Base-by-base conservation (phyloP, 2,329 filamentous ascomycete genomes). In the Lachnellula occidentalis region DNA sequence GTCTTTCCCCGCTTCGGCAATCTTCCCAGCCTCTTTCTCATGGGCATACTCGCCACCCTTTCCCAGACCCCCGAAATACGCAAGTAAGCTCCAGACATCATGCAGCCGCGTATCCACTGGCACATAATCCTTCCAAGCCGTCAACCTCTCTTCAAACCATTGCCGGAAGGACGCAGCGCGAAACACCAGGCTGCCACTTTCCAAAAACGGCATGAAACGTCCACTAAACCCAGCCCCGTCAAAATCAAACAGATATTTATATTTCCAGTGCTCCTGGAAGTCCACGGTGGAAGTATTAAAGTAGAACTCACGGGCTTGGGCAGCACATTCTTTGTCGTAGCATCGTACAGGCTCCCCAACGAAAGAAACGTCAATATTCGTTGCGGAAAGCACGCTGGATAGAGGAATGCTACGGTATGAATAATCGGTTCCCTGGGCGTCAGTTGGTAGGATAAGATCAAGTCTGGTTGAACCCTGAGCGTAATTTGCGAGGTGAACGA, bases 91-190 rank as follows among this genome's bases (percentile, higher is more conserved):
- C 45, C 58, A 56, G 3, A 63, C 36, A n/a, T 43, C 56, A 34
- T 59, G 48, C 27, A 71, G 56, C 5, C 71, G 60, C 9, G 70
- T 74, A 62, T 85, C 81, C 60, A 86, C 74, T 0, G 84, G 84
- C 0, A 86, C 75, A 59, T 83, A 87, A 66, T 87, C 83, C 21
- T 73, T 71, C 84, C 84, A 87, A 0, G 79, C 74, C 14, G 81
- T 72, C 2, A 87, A 68, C 2, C 84, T 74, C 34, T 78, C 75
- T 60, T 85, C 83, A 62, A 83, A 82, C 84, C 84, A 87, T 54
- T 85, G 82, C 22, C 76, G 73, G 65, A 83, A 87, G 22, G 85
- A 71, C 2, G 80, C 83, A 0, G 78, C 76, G 58, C 83, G 83
- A 65, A 86, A 76, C 0, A 79, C 78, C 2, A 83, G 66, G 3